Base-by-base conservation (phyloP, 2,329 filamentous ascomycete genomes). In the Anisogramma anomala region DNA sequence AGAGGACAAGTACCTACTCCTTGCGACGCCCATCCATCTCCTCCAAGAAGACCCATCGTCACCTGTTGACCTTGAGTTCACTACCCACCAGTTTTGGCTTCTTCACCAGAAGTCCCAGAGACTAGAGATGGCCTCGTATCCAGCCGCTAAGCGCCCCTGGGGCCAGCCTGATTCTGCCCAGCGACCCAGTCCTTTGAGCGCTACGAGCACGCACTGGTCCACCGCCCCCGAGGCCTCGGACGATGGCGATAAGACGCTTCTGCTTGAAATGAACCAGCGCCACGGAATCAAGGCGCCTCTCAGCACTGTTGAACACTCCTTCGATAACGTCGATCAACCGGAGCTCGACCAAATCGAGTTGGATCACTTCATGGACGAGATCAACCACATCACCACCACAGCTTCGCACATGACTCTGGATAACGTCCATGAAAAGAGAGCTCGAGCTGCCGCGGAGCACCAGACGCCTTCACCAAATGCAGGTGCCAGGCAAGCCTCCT, bases 281-380 rank as follows among this genome's bases (percentile, higher is more conserved):
- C 41, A 32, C 8, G 32, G 32, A 11, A 35, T 38, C 23, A 44
- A 39, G 17, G 15, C 33, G 2, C 44, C 41, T 11, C 42, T 47
- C 33, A 47, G 41, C 31, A 44, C 44, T 14, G 79, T 80, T 36
- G 77, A 80, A 52, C 76, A 79, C 53, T 79, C 75, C 2, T 60
- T 80, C 7, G 75, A 77, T 53, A 74, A 74, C 47, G 61, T 80
- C 15, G 77, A 80, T 52, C 63, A 65, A 45, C 62, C 79, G 11
- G 75, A 80, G 49, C 76, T 80, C 23, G 66, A 77, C 5, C 22
- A 23, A 23, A 9, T 9, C 22, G 22, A 74, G 47, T 61, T 80
- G 15, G 77, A 80, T 52, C 63, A 65, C 45, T 62, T 80, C 13
- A 74, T 80, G 49, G 76, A 80, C 23, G 66, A 77, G 36, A 62